phyloP scores from a whole-genome alignment of 164 flowering plant genomes.

The Macadamia integrifolia region DNA sequence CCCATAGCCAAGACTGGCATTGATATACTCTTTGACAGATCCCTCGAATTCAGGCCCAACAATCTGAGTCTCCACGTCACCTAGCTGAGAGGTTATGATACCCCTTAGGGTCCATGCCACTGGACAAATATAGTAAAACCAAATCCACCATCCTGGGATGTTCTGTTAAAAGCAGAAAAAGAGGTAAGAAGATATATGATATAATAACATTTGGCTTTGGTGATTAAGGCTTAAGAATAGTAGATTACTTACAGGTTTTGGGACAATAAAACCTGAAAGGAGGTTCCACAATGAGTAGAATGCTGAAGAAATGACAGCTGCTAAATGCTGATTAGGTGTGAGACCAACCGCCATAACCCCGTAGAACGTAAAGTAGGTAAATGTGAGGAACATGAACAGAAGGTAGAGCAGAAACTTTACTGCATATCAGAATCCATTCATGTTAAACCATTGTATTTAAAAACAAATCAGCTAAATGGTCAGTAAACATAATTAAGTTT shows the following conservation, averaged over 20 bases:
- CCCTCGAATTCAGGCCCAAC: neutral
- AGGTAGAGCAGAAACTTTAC: conserved; percentile 4
- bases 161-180: neutral
- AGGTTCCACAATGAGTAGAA: conserved; percentile 17
- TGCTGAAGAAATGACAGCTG: conserved; percentile 8
- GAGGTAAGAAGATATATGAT: neutral
- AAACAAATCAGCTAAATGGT: neutral
- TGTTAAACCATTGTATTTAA: conserved; percentile 5
- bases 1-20: neutral
- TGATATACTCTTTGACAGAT: neutral
- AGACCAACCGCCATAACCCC: conserved; percentile 14
- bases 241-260: conserved; percentile 9
- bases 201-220: neutral
- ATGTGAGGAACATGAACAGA: conserved; percentile 10
- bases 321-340: conserved; percentile 5
- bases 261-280: conserved; percentile 18
- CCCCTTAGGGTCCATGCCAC: neutral
- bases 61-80: neutral
- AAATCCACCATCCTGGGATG: neutral
- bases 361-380: conserved; percentile 14
- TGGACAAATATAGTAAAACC: neutral
- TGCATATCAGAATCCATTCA: neutral
- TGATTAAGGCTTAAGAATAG: neutral
- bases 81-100: neutral
- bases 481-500: neutral